Base-by-base conservation (phyloP, 2,329 filamentous ascomycete species). In the Colletotrichum euphorbiae region DNA sequence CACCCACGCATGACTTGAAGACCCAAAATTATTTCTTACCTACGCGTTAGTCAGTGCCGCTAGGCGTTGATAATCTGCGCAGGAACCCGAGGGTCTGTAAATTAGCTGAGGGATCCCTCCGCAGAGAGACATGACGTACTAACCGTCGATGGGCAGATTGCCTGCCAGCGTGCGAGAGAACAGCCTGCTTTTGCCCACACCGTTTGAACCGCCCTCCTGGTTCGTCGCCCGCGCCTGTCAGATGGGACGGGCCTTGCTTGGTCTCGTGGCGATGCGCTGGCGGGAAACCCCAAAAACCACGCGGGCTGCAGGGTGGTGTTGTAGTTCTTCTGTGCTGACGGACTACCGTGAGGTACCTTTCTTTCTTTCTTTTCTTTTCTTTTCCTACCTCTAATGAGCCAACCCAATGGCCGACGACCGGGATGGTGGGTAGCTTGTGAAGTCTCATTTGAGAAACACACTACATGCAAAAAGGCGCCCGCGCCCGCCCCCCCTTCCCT, bases 11-110 rank as follows among this genome's bases (percentile, higher is more conserved):
- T 69, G 59, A 65, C 28, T 28, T 69, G 33, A 42, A 52, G 28
- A 42, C 21, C 38, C 17, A 8, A 31, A 36, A 50, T 24, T n/a
- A 3, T 50, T 60, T 33, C 21, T 42, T 31, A 28, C 45, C 38
- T 59, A 33, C 43, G 13, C 42, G 64, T 36, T 1, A n/a, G 9
- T 62, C 59, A 56, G 52, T 43, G 24, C 28, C 46, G 28, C 50
- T 65, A 50, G 62, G 63, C 56, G 62, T 65, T 73, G 72, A 72
- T 76, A 74, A 76, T 71, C 70, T 74, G 75, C 72, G 75, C 75
- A 76, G 74, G 75, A 77, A 75, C 73, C 74, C 74, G 73, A 31
- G 36, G 55, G 54, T 69, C 48, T 60, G 60, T 66, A 65, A 54
- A 61, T 48, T 67, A 31, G 60, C 40, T 52, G 40, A 60, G 28